Conservation (phyloP, 305 asterid genomes). For the Galium porrigens region DNA sequence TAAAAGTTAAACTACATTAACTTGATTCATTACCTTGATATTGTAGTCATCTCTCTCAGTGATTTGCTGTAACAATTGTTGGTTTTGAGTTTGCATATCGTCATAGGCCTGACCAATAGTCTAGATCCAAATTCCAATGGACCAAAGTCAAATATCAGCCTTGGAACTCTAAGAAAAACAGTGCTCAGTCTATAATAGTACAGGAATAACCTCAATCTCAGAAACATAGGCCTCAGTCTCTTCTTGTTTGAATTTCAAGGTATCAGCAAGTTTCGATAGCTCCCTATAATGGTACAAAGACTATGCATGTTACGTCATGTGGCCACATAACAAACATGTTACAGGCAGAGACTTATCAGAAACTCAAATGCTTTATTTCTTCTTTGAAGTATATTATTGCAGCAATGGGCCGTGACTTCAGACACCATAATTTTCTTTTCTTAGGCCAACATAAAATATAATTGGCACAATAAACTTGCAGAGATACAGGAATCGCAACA, state of each 20-base stretch:
- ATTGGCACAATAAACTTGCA: not conserved
- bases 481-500: not conserved
- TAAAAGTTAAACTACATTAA: not conserved
- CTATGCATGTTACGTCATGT: not conserved
- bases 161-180: slow-evolving; percentile 6
- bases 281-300: slow-evolving; percentile 25
- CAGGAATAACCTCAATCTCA: slow-evolving; percentile 33
- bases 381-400: not conserved
- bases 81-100: slow-evolving; percentile 95
- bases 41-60: slow-evolving; percentile 92
- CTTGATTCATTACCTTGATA: slow-evolving; percentile 42
- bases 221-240: slow-evolving; percentile 42
- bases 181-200: not conserved
- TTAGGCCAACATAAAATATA: not conserved
- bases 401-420: not conserved
- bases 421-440: not conserved
- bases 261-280: slow-evolving; percentile 25
- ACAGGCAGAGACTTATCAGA: not conserved
- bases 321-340: not conserved
- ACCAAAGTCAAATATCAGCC: slow-evolving; percentile 8
- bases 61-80: slow-evolving; percentile 84
- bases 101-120: slow-evolving; percentile 95
- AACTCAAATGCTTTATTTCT: not conserved
- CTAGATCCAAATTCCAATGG: slow-evolving; percentile 34
- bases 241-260: slow-evolving; percentile 32